Base-by-base conservation (phyloP, 1,139 yeast species). In the Magnusiomyces fungicola region DNA sequence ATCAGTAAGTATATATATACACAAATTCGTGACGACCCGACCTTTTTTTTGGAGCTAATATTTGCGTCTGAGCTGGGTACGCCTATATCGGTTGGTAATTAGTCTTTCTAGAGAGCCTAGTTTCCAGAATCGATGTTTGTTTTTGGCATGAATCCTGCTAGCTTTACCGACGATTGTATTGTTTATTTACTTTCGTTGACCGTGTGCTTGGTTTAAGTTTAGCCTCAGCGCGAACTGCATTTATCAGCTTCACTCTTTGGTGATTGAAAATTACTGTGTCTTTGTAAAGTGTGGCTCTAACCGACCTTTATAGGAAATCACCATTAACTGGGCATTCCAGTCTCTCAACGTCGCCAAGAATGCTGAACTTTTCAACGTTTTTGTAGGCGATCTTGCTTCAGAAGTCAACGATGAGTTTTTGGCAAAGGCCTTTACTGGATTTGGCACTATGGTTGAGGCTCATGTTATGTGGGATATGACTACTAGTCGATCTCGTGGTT, bases 401-500 rank as follows among this genome's bases (percentile, higher is more conserved):
- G 96, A 89, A 58, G 83, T 89, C 37, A 82, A 85, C 61, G 96
- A 89, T 65, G 95, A 84, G 57, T 66, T 77, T 19, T 73, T 89
- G 56, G 72, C 72, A 48, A 69, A 66, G 44, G 75, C 85, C 6
- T 89, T 89, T 63, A 59, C 71, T n/a, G 70, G 71, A 50, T 85
- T 79, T 64, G 71, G 72, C 21, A 76, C 89, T 3, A 70, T 85
- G 60, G 71, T 80, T 47, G 95, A 87, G 63, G 96, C 96, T 18
- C 90, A 88, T 59, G 96, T 89, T 37, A 89, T 89, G 96, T 88
- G 96, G 96, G 96, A 89, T 66, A 87, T 87, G 95, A 90, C 84
- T 63, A 85, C 95, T 22, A 90, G 95, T 34, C 73, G 95, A 63
- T 85, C 95, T 3, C 75, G 96, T 67, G 95, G 96, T 21, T 89